These are phyloP conservation scores for Fusarium proliferatum DNA, from an alignment of 2,329 filamentous ascomycete species.

Conservation along the genomic window DNA sequence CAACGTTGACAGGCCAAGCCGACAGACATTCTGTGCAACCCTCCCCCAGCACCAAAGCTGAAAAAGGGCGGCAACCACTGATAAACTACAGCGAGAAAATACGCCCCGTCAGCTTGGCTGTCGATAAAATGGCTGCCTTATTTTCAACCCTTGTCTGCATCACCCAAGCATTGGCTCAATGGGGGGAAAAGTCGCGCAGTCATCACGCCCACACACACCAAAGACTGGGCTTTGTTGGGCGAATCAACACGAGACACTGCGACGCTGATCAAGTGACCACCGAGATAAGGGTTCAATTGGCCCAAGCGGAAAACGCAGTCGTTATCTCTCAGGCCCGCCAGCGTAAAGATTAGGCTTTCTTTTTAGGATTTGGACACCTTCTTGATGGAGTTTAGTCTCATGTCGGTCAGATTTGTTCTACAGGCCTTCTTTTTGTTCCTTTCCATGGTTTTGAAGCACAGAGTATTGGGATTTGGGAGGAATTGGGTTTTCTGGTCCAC, in stretches of 20 bases:
- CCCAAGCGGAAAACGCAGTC: background rate
- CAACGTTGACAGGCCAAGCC: background rate
- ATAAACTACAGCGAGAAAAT: too few species aligned
- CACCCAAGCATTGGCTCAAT: background rate
- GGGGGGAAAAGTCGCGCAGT: constrained; percentile 12
- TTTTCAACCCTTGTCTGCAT: background rate
- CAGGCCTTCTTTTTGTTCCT: constrained; percentile 3
- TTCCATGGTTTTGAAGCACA: background rate
- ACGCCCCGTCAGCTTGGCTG: background rate
- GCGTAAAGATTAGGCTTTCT: background rate
- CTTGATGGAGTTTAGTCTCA: background rate
- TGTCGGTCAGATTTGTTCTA: background rate
- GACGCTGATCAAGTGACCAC: background rate
- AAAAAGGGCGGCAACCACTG: background rate
- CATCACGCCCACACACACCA: background rate
- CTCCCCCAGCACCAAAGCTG: background rate
- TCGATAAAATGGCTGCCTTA: constrained; percentile 2
- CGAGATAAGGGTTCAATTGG: background rate
- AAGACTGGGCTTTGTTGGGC: background rate
- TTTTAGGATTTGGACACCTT: background rate
- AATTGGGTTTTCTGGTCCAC: background rate
- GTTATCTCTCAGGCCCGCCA: background rate
- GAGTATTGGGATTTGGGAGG: background rate
- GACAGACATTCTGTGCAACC: background rate
- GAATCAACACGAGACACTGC: background rate